Evolutionary conservation across 768 basidiomycete genomes (phyloP), one percentile per base, ranked within the genome.

Genomic region (Russula earlei): DNA sequence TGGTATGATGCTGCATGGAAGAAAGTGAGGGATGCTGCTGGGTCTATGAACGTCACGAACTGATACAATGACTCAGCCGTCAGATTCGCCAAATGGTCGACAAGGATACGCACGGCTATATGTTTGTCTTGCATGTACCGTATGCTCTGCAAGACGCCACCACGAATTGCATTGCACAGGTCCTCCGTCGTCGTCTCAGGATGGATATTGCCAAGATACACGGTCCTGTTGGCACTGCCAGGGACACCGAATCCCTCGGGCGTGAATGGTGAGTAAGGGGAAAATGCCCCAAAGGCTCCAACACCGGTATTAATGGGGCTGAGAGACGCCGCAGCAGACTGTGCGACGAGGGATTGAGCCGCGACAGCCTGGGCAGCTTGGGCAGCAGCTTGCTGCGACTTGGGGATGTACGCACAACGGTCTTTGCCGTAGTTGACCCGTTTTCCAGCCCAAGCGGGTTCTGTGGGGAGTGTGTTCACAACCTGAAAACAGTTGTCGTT

Each of bases 381-480:
- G 2, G 88, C 88, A 10, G 87, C 88, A 0, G 82, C 91, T 72
- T 87, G 93, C 71, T 87, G 94, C 34, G 86, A 93, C 74, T 91
- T 97, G 62, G 96, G 96, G 24, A 97, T 87, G 68, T 96, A 97
- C 11, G 94, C 94, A 62, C 95, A 98, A 53, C 95, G 90, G 68
- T 99, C 96, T 71, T 99, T 99, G 66, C 95, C 95, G 65, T 94
- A 99, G 71, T 93, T 95, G 70, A 99, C 91, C 45, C 94, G 85
- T 67, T 93, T 96, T 62, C 91, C 94, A 4, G 87, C 86, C 94
- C 95, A 99, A 0, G 81, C 83, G 2, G 90, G 86, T 68, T 97
- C 94, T 3, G 83, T 86, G 2, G 93, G 92, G 24, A 99, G 78
- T 7, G 90, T 89, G 63, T 88, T 86, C 46, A 98, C 96, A 45